Conservation (phyloP, 2,329 filamentous ascomycete genomes). For the Colletotrichum sp. region DNA sequence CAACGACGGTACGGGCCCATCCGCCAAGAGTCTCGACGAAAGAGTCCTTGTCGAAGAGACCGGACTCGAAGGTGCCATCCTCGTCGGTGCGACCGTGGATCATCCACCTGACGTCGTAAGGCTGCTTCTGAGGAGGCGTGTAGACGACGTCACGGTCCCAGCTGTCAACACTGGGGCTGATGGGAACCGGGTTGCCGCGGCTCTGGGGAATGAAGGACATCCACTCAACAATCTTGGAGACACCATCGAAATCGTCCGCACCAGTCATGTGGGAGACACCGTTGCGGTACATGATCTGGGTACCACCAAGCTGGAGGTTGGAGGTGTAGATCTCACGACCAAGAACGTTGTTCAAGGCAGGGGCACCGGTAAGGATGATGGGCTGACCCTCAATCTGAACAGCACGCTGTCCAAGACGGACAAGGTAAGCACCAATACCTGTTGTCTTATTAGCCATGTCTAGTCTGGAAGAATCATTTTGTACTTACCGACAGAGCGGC, state of each 20-base stretch:
- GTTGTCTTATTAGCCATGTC: conserved; percentile 34
- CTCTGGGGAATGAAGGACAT: conserved; percentile 96
- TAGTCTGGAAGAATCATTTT: neutral
- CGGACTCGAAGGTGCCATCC: conserved; percentile 77
- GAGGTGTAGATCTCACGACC: conserved; percentile 99
- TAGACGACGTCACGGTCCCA: conserved; percentile 95
- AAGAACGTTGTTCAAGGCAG: conserved; percentile 96
- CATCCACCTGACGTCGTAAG: conserved; percentile 93
- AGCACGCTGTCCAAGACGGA: conserved; percentile 96
- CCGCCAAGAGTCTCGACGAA: conserved; percentile 97
- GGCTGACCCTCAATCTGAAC: conserved; percentile 99
- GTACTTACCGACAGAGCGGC: conserved; percentile 86
- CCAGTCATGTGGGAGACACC: conserved; percentile 99
- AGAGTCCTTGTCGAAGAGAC: conserved; percentile 95
- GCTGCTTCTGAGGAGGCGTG: conserved; percentile 79
- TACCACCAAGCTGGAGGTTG: conserved; percentile 98
- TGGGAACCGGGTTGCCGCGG: conserved; percentile 91
- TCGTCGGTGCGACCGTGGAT: conserved; percentile 88
- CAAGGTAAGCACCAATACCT: conserved; percentile 97
- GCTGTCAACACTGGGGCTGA: conserved; percentile 80
- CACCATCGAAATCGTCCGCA: conserved; percentile 95
- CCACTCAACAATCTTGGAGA: conserved; percentile 98
- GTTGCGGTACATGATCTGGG: conserved; percentile 99
- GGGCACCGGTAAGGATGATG: conserved; percentile 97
- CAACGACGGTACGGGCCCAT: conserved; percentile 96